These are phyloP conservation scores for Microstegium vimineum DNA, from an alignment of 176 grass and related monocot genomes.

Conservation along the genomic window DNA sequence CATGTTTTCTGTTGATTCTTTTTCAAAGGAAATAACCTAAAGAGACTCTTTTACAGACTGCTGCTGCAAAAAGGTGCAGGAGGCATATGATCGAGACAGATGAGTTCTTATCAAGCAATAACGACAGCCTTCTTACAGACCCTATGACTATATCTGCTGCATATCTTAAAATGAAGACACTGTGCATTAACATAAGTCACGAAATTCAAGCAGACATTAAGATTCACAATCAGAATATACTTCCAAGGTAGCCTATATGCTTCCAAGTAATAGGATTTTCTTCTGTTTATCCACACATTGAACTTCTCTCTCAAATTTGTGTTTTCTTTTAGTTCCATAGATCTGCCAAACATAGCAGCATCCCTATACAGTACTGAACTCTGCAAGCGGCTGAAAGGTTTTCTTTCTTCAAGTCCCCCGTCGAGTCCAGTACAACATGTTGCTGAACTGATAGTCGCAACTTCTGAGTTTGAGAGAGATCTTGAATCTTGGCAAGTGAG, in stretches of 20 bases:
- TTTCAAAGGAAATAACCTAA: not conserved
- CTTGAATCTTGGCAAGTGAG: constrained; percentile 85
- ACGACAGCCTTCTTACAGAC: constrained; percentile 72
- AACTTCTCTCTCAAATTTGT: constrained; percentile 9
- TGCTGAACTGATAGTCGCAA: constrained; percentile 73
- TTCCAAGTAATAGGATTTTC: not conserved
- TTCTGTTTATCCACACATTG: not conserved
- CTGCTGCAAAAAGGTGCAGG: constrained; percentile 77
- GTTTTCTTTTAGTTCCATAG: constrained; percentile 64
- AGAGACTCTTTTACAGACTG: constrained; percentile 51
- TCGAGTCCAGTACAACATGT: constrained; percentile 77
- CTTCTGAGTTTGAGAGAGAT: constrained; percentile 87
- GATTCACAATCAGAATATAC: constrained; percentile 91
- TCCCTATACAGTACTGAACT: constrained; percentile 81
- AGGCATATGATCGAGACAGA: constrained; percentile 95
- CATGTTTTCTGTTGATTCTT: not conserved
- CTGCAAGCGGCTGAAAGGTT: constrained; percentile 71
- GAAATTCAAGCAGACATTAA: constrained; percentile 97
- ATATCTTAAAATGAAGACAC: constrained; percentile 93
- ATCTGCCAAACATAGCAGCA: constrained; percentile 93
- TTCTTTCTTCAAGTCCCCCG: constrained; percentile 84
- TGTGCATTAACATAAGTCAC: constrained; percentile 73
- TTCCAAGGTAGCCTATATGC: constrained; percentile 66
- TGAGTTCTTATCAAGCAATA: constrained; percentile 80
- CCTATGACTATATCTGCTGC: constrained; percentile 72